Conservation (phyloP, 495 filamentous ascomycete species). For the Penicillium mononematosum region DNA sequence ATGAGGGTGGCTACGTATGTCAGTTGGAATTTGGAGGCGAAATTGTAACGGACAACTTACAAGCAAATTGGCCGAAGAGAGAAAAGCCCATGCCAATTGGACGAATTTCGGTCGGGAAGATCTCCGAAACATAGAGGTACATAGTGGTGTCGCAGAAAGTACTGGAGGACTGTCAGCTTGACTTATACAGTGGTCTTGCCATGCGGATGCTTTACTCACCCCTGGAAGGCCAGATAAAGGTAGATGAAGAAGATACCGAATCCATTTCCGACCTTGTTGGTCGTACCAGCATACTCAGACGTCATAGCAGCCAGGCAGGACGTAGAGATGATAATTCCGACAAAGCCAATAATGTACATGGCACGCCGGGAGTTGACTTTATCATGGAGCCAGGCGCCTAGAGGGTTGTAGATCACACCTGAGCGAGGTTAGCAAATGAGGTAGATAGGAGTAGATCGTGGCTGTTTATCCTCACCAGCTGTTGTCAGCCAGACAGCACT, state of each 20-base stretch:
- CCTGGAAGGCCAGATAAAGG: conserved; percentile 46
- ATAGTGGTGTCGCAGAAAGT: conserved; percentile 51
- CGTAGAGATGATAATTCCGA: conserved; percentile 37
- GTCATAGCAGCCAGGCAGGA: conserved; percentile 45
- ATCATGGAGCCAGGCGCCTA: conserved; percentile 49
- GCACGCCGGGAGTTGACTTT: conserved; percentile 43
- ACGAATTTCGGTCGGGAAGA: conserved; percentile 52
- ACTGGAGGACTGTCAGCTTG: conserved; percentile 19
- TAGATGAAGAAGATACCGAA: conserved; percentile 51
- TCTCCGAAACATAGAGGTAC: conserved; percentile 52
- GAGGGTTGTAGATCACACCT: conserved; percentile 47
- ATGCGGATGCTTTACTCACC: conserved; percentile 19
- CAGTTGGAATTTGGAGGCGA: not conserved
- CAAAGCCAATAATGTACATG: conserved; percentile 46
- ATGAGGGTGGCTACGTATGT: conserved; percentile 34
- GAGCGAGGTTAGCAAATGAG: conserved; percentile 14
- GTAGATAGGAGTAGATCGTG: not conserved
- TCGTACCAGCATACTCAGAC: conserved; percentile 42
- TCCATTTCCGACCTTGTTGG: conserved; percentile 45
- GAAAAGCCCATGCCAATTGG: conserved; percentile 49
- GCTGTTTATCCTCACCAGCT: conserved; percentile 28
- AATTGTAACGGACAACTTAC: conserved; percentile 9
- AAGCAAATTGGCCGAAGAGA: conserved; percentile 42
- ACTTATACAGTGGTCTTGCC: not conserved
- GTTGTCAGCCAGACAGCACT: conserved; percentile 48